Base-by-base conservation (phyloP, 305 asterid genomes). In the Rubia peregrina region DNA sequence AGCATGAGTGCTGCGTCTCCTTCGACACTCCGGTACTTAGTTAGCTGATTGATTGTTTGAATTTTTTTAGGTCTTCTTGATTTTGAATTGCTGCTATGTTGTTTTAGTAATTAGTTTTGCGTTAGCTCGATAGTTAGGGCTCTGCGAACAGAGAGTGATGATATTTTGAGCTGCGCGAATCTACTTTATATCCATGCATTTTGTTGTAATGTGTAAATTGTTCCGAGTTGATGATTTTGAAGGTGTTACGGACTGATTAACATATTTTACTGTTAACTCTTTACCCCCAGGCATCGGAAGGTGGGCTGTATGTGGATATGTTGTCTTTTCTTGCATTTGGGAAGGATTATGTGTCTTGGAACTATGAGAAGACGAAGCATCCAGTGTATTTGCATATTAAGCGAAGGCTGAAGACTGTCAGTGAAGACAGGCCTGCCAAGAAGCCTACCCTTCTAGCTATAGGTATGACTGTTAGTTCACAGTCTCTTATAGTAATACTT, bases 391-490 rank as follows among this genome's bases (percentile, higher is more conserved):
- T 95, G 86, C 98, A 90, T 79, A 88, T 95, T 72, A 85, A 81
- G 80, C 97, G 86, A 80, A 87, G 85, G 9, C 67, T 33, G 71
- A 91, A 89, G 86, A 81, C 83, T n/a, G 84, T 81, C 71, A 81
- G 86, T 22, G 99, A 95, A 77, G 99, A 91, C 70, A 84, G 99
- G 80, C 99, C 99, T 33, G 82, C 84, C 9, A 95, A 95, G 81
- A 95, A 91, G 78, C 99, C 99, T 44, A 90, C 96, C 74, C 97
- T 84, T 68, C 83, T 95, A 75, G 99, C 97, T 57, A 88, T 95
- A 85, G 99, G 99, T 95, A 83, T 19, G 43, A 19, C 33, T 30
- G 33, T 30, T 3, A 5, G 19, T 64, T 62, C 44, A 42, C 21
- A 7, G 24, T 49, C 53, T 51, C 49, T 26, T 40, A 6, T 69